phyloP scores from a whole-genome alignment of 768 basidiomycete species.

The Termitomyces sp. region DNA sequence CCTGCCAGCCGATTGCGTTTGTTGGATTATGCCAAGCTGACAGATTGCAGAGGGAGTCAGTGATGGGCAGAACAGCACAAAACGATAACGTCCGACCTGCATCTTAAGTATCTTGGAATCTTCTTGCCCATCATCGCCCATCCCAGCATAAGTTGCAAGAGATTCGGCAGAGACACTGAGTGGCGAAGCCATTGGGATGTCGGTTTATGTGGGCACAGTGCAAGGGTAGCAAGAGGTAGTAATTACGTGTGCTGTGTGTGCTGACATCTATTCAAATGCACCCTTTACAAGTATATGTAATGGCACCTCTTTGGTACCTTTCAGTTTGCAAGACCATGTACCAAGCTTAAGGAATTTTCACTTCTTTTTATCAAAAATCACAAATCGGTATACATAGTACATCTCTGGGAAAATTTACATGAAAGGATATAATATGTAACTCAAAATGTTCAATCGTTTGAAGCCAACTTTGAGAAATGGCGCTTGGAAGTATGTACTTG shows the following conservation, averaged over 20 bases:
- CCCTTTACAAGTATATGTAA: neutral
- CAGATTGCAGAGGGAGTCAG: neutral
- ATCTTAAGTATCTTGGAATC: slow-evolving; percentile 14
- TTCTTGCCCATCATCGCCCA: slow-evolving; percentile 9
- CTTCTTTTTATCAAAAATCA: neutral
- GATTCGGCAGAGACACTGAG: slow-evolving; percentile 13
- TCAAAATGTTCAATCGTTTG: neutral
- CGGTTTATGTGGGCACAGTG: neutral
- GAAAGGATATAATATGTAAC: neutral
- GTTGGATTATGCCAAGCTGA: slow-evolving; percentile 26
- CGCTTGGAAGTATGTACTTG: too few relatives aligned
- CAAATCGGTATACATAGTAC: neutral
- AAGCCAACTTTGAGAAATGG: neutral
- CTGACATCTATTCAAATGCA: neutral
- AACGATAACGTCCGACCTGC: slow-evolving; percentile 12
- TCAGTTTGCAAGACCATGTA: neutral
- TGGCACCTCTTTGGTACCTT: neutral
- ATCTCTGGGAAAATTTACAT: neutral
- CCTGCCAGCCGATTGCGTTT: slow-evolving; percentile 13
- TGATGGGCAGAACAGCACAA: neutral
- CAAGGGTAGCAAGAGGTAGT: too few relatives aligned
- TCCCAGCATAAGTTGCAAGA: slow-evolving; percentile 13
- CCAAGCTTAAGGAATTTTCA: neutral
- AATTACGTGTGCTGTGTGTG: neutral
- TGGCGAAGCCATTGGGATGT: slow-evolving; percentile 5